phyloP scores from a whole-genome alignment of 495 filamentous ascomycete genomes.

The Penicillium pancosmium region DNA sequence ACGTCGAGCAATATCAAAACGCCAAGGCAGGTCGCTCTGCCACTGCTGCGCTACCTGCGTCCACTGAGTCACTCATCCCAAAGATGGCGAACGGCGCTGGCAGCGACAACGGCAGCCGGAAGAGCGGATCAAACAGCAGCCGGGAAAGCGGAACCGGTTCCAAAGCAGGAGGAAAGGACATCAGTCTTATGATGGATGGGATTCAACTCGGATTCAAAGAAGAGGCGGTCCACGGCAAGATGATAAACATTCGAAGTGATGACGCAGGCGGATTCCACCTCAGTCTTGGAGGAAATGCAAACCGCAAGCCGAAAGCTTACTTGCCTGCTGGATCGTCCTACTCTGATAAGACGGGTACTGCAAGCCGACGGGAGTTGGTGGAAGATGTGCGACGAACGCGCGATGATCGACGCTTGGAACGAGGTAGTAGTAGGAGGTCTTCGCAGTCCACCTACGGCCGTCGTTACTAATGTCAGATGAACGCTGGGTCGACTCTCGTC shows the following conservation, averaged over 20 bases:
- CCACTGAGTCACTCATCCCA: slow-evolving; percentile 36
- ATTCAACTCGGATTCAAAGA: slow-evolving; percentile 46
- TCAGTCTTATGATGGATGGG: slow-evolving; percentile 47
- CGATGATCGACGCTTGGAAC: slow-evolving; percentile 43
- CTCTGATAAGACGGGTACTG: slow-evolving; percentile 37
- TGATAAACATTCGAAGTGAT: slow-evolving; percentile 45
- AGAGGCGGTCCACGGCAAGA: slow-evolving; percentile 41
- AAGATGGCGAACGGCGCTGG: slow-evolving; percentile 34
- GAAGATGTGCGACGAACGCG: slow-evolving; percentile 36
- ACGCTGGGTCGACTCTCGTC: slow-evolving; percentile 3
- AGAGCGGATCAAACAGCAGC: slow-evolving; percentile 50
- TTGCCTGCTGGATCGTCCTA: slow-evolving; percentile 33
- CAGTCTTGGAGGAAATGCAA: slow-evolving; percentile 42
- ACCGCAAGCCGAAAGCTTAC: slow-evolving; percentile 41
- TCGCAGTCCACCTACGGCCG: slow-evolving; percentile 43
- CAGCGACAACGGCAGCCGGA: slow-evolving; percentile 50
- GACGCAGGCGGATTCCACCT: slow-evolving; percentile 43
- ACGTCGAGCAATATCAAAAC: slow-evolving; percentile 46
- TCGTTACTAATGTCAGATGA: slow-evolving; percentile 11
- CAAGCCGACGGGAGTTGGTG: slow-evolving; percentile 33
- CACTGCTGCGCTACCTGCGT: slow-evolving; percentile 32
- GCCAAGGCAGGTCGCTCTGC: slow-evolving; percentile 30
- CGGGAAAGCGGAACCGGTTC: slow-evolving; percentile 41
- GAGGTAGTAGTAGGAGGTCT: slow-evolving; percentile 39
- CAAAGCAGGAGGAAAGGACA: slow-evolving; percentile 40